Percentiles rank a stretch among this genome's conserved stretches.
Evolutionary conservation across 805 yeast genomes (phyloP).

Genomic region (Kuraishia floccosa): DNA sequence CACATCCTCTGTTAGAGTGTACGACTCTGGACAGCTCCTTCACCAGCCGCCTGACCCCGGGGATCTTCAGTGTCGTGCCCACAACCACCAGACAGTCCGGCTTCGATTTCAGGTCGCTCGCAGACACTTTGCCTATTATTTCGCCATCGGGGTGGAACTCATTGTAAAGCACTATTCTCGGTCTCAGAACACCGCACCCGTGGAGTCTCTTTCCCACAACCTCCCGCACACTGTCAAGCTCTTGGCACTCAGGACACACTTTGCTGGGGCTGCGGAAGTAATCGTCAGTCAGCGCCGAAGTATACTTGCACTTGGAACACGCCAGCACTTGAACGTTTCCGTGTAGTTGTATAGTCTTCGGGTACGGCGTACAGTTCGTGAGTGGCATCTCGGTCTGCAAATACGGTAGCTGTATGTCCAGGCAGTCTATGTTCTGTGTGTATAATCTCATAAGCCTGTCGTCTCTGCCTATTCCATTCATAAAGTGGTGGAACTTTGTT

Average conservation of each 20-base stretch:
- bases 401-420: constrained; percentile 48
- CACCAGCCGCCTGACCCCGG: constrained; percentile 54
- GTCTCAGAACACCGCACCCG: constrained; percentile 52
- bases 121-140: constrained; percentile 66
- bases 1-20: constrained; percentile 43
- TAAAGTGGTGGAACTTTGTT: constrained; percentile 61
- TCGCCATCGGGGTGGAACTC: constrained; percentile 85
- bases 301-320: constrained; percentile 66
- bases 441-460: constrained; percentile 63
- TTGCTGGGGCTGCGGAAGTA: constrained; percentile 25
- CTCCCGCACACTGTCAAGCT: constrained; percentile 39
- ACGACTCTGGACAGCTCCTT: constrained; percentile 49
- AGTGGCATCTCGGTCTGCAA: constrained; percentile 41
- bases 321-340: constrained; percentile 67
- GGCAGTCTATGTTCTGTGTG: constrained; percentile 81
- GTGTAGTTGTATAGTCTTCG: constrained; percentile 68
- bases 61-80: constrained; percentile 79
- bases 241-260: constrained; percentile 55
- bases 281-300: constrained; percentile 38
- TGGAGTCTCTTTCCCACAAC: constrained; percentile 56
- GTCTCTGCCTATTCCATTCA: constrained; percentile 47
- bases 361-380: constrained; percentile 22
- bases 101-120: constrained; percentile 45
- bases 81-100: constrained; percentile 77
- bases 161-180: constrained; percentile 60